Percentiles rank a stretch among this genome's conserved stretches.
phyloP scores from a whole-genome alignment of 2,329 filamentous ascomycete species.

The Microcyclospora pomicola region DNA sequence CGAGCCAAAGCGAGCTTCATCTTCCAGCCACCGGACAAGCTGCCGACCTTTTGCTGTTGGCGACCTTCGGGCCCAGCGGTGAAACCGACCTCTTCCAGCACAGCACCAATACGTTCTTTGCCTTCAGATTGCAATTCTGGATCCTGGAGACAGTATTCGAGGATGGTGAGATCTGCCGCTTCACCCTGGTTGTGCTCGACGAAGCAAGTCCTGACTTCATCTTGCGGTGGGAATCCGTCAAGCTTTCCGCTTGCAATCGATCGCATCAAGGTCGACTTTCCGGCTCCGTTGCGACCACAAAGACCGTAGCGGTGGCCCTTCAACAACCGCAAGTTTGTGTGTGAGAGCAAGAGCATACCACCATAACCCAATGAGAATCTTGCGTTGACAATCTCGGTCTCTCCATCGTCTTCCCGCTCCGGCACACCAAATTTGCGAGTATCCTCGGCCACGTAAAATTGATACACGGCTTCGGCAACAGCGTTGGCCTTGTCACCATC shows the following conservation, averaged over 20 bases:
- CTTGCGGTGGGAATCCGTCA: slow-evolving; percentile 87
- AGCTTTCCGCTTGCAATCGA: slow-evolving; percentile 91
- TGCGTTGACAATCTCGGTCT: slow-evolving; percentile 92
- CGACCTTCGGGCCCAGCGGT: slow-evolving; percentile 77
- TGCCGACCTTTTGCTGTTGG: slow-evolving; percentile 81
- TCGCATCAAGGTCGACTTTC: slow-evolving; percentile 98
- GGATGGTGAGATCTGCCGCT: slow-evolving; percentile 88
- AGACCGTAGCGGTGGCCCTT: slow-evolving; percentile 97
- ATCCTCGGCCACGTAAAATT: slow-evolving; percentile 71
- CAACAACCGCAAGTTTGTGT: slow-evolving; percentile 85
- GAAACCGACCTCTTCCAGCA: slow-evolving; percentile 87
- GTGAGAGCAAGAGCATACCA: slow-evolving; percentile 89
- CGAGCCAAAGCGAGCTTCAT: slow-evolving; percentile 97
- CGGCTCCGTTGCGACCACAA: slow-evolving; percentile 90
- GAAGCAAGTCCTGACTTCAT: slow-evolving; percentile 88
- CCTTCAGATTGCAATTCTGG: slow-evolving; percentile 70
- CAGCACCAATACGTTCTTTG: slow-evolving; percentile 64
- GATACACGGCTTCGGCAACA: slow-evolving; percentile 60
- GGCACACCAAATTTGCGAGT: slow-evolving; percentile 74
- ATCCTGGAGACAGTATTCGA: slow-evolving; percentile 85
- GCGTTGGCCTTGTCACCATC: slow-evolving; percentile 47
- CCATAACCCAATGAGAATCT: slow-evolving; percentile 96
- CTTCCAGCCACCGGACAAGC: slow-evolving; percentile 96
- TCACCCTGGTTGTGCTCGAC: slow-evolving; percentile 99
- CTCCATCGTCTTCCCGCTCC: slow-evolving; percentile 76